phyloP scores from a whole-genome alignment of 2,329 filamentous ascomycete species.

The Colletotrichum euphorbiae region DNA sequence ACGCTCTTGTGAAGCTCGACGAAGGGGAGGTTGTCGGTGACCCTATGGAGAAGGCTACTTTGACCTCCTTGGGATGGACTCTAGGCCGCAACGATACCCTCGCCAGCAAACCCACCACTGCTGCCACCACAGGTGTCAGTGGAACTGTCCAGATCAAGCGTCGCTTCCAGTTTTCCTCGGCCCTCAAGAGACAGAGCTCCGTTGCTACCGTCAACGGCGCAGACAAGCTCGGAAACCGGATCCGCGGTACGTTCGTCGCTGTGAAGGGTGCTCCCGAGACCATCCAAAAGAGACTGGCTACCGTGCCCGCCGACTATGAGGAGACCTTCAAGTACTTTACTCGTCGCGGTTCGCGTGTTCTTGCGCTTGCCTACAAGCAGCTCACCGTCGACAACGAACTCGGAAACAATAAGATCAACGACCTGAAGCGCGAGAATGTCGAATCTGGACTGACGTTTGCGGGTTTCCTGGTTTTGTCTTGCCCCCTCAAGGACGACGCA shows the following conservation, averaged over 20 bases:
- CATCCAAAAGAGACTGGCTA: constrained; percentile 90
- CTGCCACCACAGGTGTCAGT: constrained; percentile 60
- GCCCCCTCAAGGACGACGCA: constrained; percentile 95
- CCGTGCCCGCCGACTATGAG: constrained; percentile 88
- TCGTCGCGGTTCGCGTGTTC: constrained; percentile 91
- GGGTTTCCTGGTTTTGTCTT: constrained; percentile 95
- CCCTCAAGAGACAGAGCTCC: constrained; percentile 95
- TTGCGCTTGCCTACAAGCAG: constrained; percentile 94
- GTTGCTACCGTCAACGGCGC: constrained; percentile 83
- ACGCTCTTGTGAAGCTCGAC: constrained; percentile 94
- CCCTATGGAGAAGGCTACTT: constrained; percentile 98
- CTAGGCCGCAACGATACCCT: constrained; percentile 91
- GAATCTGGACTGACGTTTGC: constrained; percentile 89
- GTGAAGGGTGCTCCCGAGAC: constrained; percentile 99
- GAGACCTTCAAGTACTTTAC: constrained; percentile 99
- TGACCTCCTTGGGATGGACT: constrained; percentile 89
- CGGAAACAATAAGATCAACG: constrained; percentile 87
- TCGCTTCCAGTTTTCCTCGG: constrained; percentile 97
- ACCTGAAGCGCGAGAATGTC: constrained; percentile 92
- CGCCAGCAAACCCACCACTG: constrained; percentile 70
- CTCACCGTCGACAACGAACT: constrained; percentile 85
- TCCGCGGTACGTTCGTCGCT: constrained; percentile 88
- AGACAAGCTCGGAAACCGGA: constrained; percentile 80
- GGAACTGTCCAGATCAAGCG: constrained; percentile 94
- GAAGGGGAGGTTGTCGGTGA: constrained; percentile 98